phyloP scores from a whole-genome alignment of 441 rosid species.

The Brassica hybrid region DNA sequence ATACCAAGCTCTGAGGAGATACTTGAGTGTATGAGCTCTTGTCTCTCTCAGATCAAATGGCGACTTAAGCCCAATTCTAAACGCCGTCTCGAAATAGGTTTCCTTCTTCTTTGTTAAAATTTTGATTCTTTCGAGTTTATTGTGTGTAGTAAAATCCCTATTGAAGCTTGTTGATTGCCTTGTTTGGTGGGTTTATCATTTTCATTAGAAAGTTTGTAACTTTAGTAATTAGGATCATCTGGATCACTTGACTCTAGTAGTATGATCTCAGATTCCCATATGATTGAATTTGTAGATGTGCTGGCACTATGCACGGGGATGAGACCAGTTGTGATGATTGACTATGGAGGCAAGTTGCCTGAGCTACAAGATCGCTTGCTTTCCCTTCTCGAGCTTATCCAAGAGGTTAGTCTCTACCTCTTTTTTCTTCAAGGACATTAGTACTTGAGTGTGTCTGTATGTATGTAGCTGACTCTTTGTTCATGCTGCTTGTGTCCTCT shows the following conservation, averaged over 20 bases:
- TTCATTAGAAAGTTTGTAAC: neutral
- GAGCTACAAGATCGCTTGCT: conserved; percentile 75
- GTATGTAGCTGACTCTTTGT: conserved; percentile 5
- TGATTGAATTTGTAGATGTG: conserved; percentile 58
- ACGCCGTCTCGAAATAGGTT: conserved; percentile 83
- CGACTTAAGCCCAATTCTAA: conserved; percentile 64
- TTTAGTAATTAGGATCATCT: neutral
- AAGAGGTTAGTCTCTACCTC: conserved; percentile 52
- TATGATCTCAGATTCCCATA: conserved; percentile 4
- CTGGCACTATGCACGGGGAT: conserved; percentile 75
- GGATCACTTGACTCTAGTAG: neutral
- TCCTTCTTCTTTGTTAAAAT: neutral
- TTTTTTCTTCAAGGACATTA: conserved; percentile 11
- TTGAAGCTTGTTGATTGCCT: conserved; percentile 6
- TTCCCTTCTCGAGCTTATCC: conserved; percentile 62
- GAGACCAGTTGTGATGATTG: conserved; percentile 95
- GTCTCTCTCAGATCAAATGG: conserved; percentile 74
- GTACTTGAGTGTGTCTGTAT: conserved; percentile 4
- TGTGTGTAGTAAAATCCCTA: too few relatives aligned
- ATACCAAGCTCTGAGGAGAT: conserved; percentile 54
- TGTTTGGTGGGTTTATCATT: conserved; percentile 12
- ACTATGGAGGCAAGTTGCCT: conserved; percentile 95
- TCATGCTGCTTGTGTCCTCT: conserved; percentile 4
- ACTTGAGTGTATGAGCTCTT: conserved; percentile 55
- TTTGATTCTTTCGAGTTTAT: too few relatives aligned